These are phyloP conservation scores for Arthrinium phaeospermum DNA, from an alignment of 2,329 filamentous ascomycete genomes.

Conservation along the genomic window DNA sequence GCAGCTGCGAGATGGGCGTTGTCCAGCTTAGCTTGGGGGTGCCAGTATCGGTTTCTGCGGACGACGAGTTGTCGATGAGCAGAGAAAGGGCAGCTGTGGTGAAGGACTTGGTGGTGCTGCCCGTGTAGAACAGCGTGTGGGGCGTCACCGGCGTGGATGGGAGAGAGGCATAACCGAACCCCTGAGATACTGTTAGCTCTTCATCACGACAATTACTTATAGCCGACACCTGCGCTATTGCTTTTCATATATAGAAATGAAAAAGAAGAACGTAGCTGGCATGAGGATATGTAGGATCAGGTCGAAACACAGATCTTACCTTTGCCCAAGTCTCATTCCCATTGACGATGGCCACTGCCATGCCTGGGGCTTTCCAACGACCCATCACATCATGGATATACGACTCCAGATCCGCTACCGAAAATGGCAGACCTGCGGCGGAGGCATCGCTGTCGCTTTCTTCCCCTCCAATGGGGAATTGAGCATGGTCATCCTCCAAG, in stretches of 20 bases:
- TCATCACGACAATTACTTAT: too few species aligned
- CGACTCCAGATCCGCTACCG: background rate
- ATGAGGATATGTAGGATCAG: background rate
- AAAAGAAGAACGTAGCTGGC: background rate
- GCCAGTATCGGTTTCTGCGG: conserved; percentile 36
- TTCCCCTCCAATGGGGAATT: background rate
- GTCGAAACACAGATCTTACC: conserved; percentile 29
- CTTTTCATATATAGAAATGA: background rate
- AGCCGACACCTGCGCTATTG: too few species aligned
- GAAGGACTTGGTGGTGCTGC: conserved; percentile 62
- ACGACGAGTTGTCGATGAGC: conserved; percentile 51
- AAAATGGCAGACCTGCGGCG: background rate
- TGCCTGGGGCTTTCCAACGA: conserved; percentile 47
- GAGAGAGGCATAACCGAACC: conserved; percentile 44
- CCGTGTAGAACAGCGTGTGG: conserved; percentile 60
- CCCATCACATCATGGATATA: conserved; percentile 38
- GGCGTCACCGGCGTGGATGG: conserved; percentile 45
- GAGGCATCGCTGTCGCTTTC: background rate
- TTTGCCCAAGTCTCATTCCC: conserved; percentile 42
- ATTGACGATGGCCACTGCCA: conserved; percentile 48
- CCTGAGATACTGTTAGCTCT: conserved; percentile 36
- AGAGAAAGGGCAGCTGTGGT: conserved; percentile 55
- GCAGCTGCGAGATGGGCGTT: conserved; percentile 51
- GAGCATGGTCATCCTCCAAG: background rate
- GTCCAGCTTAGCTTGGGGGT: conserved; percentile 48